Evolutionary conservation across 768 basidiomycete genomes (phyloP), one percentile per base, ranked within the genome.

Genomic region (Sutorius australiensis): DNA sequence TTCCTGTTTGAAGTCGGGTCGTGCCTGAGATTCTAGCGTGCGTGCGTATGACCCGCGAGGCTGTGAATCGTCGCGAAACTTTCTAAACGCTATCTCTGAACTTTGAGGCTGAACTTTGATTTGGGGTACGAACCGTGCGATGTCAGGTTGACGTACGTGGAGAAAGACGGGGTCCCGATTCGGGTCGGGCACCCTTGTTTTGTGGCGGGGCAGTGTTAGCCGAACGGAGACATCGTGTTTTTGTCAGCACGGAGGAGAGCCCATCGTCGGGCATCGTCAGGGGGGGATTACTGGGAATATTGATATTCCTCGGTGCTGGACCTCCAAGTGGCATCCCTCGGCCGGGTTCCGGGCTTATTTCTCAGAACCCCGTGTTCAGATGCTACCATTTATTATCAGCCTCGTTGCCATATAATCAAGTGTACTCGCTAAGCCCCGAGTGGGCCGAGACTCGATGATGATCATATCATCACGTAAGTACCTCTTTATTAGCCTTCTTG

Each of bases 401-500:
- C 36, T 17, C 36, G 36, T n/a, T 9, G 16, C 24, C 24, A 4
- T 2, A 24, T 24, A 24, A 24, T 4, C n/a, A n/a, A n/a, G 24
- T 4, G 24, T 24, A 2, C 24, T 24, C 4, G 24, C 24, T 24
- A 24, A 24, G 4, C 24, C 24, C 2, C 2, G 24, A 24, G 24
- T 24, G 24, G 24, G 24, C 24, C 24, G 24, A 24, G 24, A 24
- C 24, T 24, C 24, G 24, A 24, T n/a, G n/a, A n/a, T n/a, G n/a
- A n/a, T n/a, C n/a, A n/a, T n/a, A n/a, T n/a, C n/a, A n/a, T n/a
- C n/a, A 83, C 6, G 79, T 62, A 24, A 84, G 57, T 1, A 76
- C 80, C 53, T 85, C 83, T 5, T 71, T 73, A 8, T 73, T 75
- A 2, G 24, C 78, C 80, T 60, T 84, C 81, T 59, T 85, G 84